Percentiles rank a stretch among this genome's conserved stretches.
phyloP scores from a whole-genome alignment of 257 asterid genomes.

The Plectranthus barbatus region DNA sequence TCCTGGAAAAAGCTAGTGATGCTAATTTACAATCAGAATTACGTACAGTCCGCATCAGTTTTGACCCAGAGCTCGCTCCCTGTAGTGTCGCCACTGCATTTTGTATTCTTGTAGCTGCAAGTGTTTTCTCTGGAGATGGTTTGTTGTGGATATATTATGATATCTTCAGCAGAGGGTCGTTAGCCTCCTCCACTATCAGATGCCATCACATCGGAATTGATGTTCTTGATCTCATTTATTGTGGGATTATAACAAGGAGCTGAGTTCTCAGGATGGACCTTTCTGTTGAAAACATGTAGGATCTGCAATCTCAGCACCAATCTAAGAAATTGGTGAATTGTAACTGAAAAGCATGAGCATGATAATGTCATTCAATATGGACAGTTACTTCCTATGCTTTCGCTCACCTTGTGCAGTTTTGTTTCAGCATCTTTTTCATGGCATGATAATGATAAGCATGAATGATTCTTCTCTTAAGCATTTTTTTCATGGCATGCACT shows the following conservation, averaged over 20 bases:
- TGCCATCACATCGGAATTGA: slow-evolving; percentile 14
- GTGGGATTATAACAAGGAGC: slow-evolving; percentile 21
- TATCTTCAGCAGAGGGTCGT: slow-evolving; percentile 49
- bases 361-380: not conserved
- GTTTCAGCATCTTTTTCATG: no score
- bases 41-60: slow-evolving; percentile 93
- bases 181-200: slow-evolving; percentile 26
- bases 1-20: not conserved
- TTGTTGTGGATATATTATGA: slow-evolving; percentile 54
- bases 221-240: slow-evolving; percentile 36
- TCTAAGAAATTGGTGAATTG: not conserved
- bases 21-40: not conserved
- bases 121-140: slow-evolving; percentile 35
- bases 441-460: no score
- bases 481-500: slow-evolving; percentile 56
- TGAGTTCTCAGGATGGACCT: slow-evolving; percentile 90
- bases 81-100: slow-evolving; percentile 21
- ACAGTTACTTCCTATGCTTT: not conserved
- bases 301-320: slow-evolving; percentile 48
- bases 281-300: slow-evolving; percentile 76
- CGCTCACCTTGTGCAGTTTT: slow-evolving; percentile 56
- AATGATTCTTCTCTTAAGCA: slow-evolving; percentile 46
- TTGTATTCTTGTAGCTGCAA: slow-evolving; percentile 35
- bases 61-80: slow-evolving; percentile 86
- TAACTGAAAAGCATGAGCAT: not conserved